Evolutionary conservation across 2,329 filamentous ascomycete species (phyloP).

Genomic region (Calonectria leucothoes): DNA sequence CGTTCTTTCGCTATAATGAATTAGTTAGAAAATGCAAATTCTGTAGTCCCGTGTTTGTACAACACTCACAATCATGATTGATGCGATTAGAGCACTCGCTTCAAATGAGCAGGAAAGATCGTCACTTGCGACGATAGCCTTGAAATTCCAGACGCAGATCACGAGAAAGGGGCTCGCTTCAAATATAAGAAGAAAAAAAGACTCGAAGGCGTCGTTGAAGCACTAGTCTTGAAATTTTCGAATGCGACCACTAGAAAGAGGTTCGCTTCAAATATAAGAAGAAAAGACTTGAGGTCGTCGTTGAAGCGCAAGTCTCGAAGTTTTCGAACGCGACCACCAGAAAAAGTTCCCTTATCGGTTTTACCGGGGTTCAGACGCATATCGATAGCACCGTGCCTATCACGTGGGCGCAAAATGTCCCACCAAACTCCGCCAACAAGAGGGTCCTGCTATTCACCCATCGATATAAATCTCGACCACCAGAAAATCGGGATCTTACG

Average conservation of each 20-base stretch:
- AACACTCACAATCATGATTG: constrained; percentile 49
- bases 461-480: constrained; percentile 41
- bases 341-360: constrained; percentile 48
- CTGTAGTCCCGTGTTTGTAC: not conserved
- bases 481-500: constrained; percentile 39
- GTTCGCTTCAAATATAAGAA: too few species aligned
- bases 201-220: too few species aligned
- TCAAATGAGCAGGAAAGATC: too few species aligned
- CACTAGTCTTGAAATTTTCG: too few species aligned
- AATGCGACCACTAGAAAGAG: too few species aligned
- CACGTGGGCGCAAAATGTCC: constrained; percentile 56
- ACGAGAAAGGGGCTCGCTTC: too few species aligned
- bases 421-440: constrained; percentile 48
- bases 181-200: too few species aligned
- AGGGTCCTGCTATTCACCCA: constrained; percentile 39
- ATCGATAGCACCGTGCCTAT: constrained; percentile 49
- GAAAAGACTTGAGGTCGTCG: not conserved
- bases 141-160: too few species aligned
- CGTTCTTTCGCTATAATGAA: constrained; percentile 52
- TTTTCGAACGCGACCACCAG: constrained; percentile 18
- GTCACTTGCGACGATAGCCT: too few species aligned
- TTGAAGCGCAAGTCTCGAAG: not conserved
- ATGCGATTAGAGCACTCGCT: constrained; percentile 3
- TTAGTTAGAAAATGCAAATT: constrained; percentile 32
- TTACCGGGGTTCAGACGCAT: constrained; percentile 32